Base-by-base conservation (phyloP, 192 early-diverging fungal species). In the Ambispora gerdemannii region DNA sequence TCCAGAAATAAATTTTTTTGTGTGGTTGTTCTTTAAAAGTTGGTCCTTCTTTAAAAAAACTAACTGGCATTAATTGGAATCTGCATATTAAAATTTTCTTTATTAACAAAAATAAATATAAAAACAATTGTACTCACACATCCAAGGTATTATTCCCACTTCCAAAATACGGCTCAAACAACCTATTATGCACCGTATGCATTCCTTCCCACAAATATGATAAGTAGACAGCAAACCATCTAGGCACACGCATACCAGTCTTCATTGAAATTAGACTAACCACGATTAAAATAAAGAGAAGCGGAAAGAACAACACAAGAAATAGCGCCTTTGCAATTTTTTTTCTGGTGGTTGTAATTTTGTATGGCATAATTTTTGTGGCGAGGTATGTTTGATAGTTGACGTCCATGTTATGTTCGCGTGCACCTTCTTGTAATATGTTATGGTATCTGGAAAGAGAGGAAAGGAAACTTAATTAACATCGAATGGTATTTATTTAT, bases 351-450 rank as follows among this genome's bases (percentile, higher is more conserved):
- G 73, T 74, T 34, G 27, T 55, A 38, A 67, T 68, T 30, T 72
- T 60, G 51, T 72, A 78, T 0, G 73, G 77, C 7, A 72, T 53
- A 10, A 78, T 60, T 7, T 35, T 28, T 32, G 73, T 55, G n/a
- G n/a, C n/a, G 13, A 78, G 67, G 47, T 78, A 78, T 2, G 22
- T 10, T 36, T 75, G 77, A 55, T 75, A 78, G 11, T 49, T 63
- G 2, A 67, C 65, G 1, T 75, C 73, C 17, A 78, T 47, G 20
- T 70, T 49, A 38, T 75, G 67, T 32, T 75, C 67, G 2, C 71
- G 71, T 25, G 77, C 77, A 0, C 77, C 77, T 1, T 58, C 30
- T 3, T 67, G 72, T 11, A 78, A 49, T 7, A 78, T 59, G 53
- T 63, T 72, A 34, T 72, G 72, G 67, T 78, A 78, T 15, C 77